Percentiles rank a stretch among this genome's conserved stretches.
Evolutionary conservation across 176 grass and related monocot species (phyloP).

Genomic region (Pontederia crassipes): DNA sequence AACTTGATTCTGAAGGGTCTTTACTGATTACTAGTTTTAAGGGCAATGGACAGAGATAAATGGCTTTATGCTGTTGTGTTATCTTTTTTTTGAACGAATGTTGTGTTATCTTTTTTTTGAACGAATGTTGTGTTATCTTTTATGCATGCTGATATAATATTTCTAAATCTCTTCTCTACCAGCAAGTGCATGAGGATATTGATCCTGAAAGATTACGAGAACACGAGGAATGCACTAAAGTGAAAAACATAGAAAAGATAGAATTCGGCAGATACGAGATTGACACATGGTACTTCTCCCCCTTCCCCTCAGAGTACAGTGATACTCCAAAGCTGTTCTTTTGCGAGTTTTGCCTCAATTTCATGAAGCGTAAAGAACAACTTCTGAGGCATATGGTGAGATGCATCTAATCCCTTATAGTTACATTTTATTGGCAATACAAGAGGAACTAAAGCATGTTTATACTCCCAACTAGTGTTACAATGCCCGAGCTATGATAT

Average conservation of each 20-base stretch:
- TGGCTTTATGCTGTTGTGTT: background rate
- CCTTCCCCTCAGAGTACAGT: constrained; percentile 94
- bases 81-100: background rate
- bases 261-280: constrained; percentile 97
- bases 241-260: constrained; percentile 98
- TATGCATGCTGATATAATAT: background rate
- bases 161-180: constrained; percentile 5
- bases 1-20: background rate
- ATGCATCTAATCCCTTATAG: constrained; percentile 15
- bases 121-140: background rate
- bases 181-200: constrained; percentile 94
- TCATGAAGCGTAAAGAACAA: constrained; percentile 99
- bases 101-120: background rate
- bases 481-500: background rate
- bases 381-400: constrained; percentile 99
- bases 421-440: background rate
- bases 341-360: constrained; percentile 99
- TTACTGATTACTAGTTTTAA: background rate
- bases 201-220: constrained; percentile 93
- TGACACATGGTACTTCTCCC: constrained; percentile 99
- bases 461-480: too few relatives aligned
- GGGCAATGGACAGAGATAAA: background rate
- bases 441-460: background rate
- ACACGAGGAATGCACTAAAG: constrained; percentile 97
- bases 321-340: constrained; percentile 89